Conservation (phyloP, 768 basidiomycete genomes). For the Tricholoma sp. region DNA sequence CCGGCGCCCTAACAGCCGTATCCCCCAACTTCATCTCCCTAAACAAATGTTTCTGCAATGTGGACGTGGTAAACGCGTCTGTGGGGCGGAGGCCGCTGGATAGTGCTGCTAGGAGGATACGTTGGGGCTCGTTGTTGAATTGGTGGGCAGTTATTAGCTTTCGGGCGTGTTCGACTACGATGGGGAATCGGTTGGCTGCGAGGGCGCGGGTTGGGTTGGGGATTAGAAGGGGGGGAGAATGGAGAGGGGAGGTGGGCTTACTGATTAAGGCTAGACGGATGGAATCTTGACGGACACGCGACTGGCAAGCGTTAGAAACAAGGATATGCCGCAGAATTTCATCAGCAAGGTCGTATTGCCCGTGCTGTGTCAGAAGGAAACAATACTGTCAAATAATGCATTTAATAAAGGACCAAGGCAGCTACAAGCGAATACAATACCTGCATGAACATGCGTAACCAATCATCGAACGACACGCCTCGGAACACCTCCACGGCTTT, state of each 20-base stretch:
- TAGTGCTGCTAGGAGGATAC: constrained; percentile 69
- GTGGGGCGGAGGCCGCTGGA: constrained; percentile 66
- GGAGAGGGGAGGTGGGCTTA: constrained; percentile 28
- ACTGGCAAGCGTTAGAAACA: constrained; percentile 68
- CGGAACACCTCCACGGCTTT: constrained; percentile 66
- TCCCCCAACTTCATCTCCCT: constrained; percentile 74
- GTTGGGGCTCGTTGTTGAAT: constrained; percentile 82
- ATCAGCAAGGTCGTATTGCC: constrained; percentile 61
- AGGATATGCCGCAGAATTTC: constrained; percentile 75
- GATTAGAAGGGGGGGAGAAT: constrained; percentile 1
- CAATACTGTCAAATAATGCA: constrained; percentile 49
- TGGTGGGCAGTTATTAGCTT: constrained; percentile 73
- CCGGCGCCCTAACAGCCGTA: constrained; percentile 57
- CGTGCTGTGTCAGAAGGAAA: constrained; percentile 60
- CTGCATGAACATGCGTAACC: constrained; percentile 83
- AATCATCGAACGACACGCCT: constrained; percentile 76
- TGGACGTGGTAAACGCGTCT: constrained; percentile 71
- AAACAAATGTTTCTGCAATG: constrained; percentile 79
- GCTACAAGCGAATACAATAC: constrained; percentile 30
- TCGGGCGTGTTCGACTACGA: constrained; percentile 70
- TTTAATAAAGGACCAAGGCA: not conserved
- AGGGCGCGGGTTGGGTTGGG: constrained; percentile 64
- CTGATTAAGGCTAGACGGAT: constrained; percentile 76
- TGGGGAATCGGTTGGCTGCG: constrained; percentile 44
- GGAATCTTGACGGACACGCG: constrained; percentile 55